These are phyloP conservation scores for Larix kaempferi DNA, from an alignment of 75 land plant species.

Conservation along the genomic window DNA sequence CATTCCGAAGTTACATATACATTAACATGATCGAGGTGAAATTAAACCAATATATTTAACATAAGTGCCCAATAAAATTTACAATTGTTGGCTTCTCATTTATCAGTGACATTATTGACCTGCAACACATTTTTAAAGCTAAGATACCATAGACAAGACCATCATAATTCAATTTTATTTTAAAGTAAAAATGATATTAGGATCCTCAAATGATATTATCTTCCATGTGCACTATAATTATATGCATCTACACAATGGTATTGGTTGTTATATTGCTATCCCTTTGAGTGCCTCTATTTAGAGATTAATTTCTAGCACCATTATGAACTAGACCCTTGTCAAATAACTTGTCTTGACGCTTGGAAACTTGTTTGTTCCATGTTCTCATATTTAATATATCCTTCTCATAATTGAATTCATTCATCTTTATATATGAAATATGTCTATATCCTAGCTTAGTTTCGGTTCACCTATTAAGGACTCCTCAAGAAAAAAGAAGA, in stretches of 20 bases:
- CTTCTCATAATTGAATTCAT: no score
- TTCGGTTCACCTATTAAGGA: no score
- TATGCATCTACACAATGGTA: background rate
- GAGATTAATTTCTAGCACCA: background rate
- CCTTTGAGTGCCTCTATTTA: background rate
- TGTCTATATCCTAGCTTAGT: no score
- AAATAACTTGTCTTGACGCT: slow-evolving; percentile 28
- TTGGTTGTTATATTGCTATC: background rate
- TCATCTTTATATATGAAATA: no score
- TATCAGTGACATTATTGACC: background rate
- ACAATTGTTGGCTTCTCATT: background rate
- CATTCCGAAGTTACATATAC: no score
- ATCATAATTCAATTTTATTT: background rate
- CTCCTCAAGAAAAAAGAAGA: no score
- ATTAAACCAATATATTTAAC: no score
- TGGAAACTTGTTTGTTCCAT: slow-evolving; percentile 14
- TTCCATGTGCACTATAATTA: background rate
- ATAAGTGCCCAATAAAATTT: background rate
- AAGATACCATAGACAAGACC: background rate
- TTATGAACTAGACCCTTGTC: slow-evolving; percentile 5
- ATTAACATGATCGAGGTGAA: no score
- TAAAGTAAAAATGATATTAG: background rate
- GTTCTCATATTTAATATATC: slow-evolving; percentile 18
- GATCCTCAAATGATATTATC: background rate
- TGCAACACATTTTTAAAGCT: background rate